Evolutionary conservation across 2,329 filamentous ascomycete genomes (phyloP), one percentile per base, ranked within the genome.

Genomic region (Penicillium glabrum): DNA sequence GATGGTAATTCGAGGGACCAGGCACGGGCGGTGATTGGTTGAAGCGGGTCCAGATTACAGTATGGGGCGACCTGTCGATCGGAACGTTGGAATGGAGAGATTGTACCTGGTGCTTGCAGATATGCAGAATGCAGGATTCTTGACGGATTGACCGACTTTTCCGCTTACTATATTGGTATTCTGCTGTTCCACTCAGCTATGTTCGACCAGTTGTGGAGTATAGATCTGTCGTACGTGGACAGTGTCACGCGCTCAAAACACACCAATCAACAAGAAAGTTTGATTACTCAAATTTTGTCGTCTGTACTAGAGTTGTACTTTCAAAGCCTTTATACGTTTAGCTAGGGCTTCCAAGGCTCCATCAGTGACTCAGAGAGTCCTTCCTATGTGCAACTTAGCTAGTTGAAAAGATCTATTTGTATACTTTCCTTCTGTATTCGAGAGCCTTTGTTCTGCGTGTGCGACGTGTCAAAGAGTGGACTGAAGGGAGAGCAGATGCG

Each of bases 21-120:
- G 62, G 63, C 51, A 66, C 63, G 35, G 47, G 27, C 43, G 41
- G 29, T 66, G 64, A 67, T 67, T 67, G 63, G 61, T 46, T 27
- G 53, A 26, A 19, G 9, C 16, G 24, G 46, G 49, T 49, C 39
- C 48, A 31, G 46, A 37, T 26, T 37, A 48, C 46, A 33, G 46
- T 37, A 29, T 39, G 51, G 57, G 48, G 31, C 44, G 57, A 61
- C 53, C 56, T 53, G 61, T 60, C 56, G 61, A 64, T 62, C 61
- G 54, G 51, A 53, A 48, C 50, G 37, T 52, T 58, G 53, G 58
- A 62, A 63, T 63, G 59, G 29, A 37, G 5, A 19, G 50, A 37
- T 26, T 51, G 24, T n/a, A 21, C 21, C 23, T 24, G 31, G 45
- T 47, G 49, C 44, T 37, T 37, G 24, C 31, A 41, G 41, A 50